A percentile compares a stretch with the other conserved stretches of the same genome.
Conservation (phyloP, 2,329 filamentous ascomycete species). For the Botrytis fabae region DNA sequence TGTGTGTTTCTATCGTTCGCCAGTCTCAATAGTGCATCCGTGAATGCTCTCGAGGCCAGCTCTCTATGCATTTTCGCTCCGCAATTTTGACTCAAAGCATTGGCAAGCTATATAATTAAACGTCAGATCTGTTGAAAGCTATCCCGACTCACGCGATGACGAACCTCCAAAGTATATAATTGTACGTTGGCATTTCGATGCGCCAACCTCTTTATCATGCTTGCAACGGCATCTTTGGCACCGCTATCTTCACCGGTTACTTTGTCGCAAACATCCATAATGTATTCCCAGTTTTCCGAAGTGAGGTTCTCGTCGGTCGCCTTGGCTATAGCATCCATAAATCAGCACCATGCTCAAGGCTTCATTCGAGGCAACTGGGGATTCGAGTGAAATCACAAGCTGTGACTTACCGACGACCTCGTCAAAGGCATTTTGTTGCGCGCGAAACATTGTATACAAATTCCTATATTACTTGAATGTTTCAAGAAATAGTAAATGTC, state of each 20-base stretch:
- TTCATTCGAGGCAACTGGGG: conserved; percentile 18
- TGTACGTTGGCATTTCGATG: conserved; percentile 79
- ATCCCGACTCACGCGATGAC: conserved; percentile 8
- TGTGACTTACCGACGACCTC: conserved; percentile 62
- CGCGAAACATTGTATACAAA: conserved; percentile 53
- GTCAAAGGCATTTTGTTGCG: conserved; percentile 68
- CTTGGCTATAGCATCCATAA: conserved; percentile 54
- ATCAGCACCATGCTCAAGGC: conserved; percentile 27
- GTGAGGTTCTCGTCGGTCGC: conserved; percentile 97
- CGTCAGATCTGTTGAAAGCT: conserved; percentile 23
- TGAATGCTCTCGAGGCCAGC: conserved; percentile 72
- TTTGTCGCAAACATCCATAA: conserved; percentile 48
- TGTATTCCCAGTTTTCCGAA: conserved; percentile 66
- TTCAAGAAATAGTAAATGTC: neutral
- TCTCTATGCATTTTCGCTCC: conserved; percentile 68
- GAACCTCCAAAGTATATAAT: conserved; percentile 68
- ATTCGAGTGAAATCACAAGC: conserved; percentile 10
- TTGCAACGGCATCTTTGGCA: conserved; percentile 67
- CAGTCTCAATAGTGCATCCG: conserved; percentile 85
- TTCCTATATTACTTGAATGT: neutral
- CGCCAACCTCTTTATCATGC: conserved; percentile 71
- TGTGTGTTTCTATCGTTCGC: conserved; percentile 95
- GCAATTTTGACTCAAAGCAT: conserved; percentile 72
- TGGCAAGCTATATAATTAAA: conserved; percentile 55
- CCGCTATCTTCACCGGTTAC: conserved; percentile 46